These are phyloP conservation scores for Balansia obtecta DNA, from an alignment of 2,329 filamentous ascomycete genomes.

Conservation along the genomic window DNA sequence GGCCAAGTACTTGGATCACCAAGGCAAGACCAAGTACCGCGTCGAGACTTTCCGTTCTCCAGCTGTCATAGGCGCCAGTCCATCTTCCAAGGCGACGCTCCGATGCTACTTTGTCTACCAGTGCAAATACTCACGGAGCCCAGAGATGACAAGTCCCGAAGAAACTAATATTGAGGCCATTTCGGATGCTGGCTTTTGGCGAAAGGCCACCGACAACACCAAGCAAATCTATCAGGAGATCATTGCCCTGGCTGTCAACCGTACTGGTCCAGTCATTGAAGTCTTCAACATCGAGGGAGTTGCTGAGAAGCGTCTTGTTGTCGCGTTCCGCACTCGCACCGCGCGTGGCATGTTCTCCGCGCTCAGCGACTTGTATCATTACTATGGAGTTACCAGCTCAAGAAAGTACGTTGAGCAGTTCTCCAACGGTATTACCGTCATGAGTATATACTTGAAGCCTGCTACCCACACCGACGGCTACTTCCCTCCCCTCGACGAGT, in stretches of 20 bases:
- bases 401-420: constrained; percentile 98
- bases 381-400: constrained; percentile 92
- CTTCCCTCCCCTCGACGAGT: constrained; percentile 75
- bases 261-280: constrained; percentile 92
- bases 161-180: constrained; percentile 88
- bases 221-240: constrained; percentile 93
- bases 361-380: constrained; percentile 92
- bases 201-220: constrained; percentile 92
- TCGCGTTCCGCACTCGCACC: constrained; percentile 88
- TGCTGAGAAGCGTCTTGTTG: constrained; percentile 83
- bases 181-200: constrained; percentile 84
- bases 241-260: constrained; percentile 69
- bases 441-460: constrained; percentile 86
- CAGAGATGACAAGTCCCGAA: constrained; percentile 55
- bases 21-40: constrained; percentile 64
- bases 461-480: constrained; percentile 44
- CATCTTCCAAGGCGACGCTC: constrained; percentile 65
- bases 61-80: constrained; percentile 56
- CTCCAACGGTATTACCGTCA: constrained; percentile 94
- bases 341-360: constrained; percentile 91
- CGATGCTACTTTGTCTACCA: constrained; percentile 99
- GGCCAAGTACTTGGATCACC: constrained; percentile 84
- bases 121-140: constrained; percentile 71
- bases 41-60: constrained; percentile 96
- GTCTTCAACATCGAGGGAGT: constrained; percentile 91